Evolutionary conservation across 768 basidiomycete species (phyloP).

Genomic region (Suillus plorans): DNA sequence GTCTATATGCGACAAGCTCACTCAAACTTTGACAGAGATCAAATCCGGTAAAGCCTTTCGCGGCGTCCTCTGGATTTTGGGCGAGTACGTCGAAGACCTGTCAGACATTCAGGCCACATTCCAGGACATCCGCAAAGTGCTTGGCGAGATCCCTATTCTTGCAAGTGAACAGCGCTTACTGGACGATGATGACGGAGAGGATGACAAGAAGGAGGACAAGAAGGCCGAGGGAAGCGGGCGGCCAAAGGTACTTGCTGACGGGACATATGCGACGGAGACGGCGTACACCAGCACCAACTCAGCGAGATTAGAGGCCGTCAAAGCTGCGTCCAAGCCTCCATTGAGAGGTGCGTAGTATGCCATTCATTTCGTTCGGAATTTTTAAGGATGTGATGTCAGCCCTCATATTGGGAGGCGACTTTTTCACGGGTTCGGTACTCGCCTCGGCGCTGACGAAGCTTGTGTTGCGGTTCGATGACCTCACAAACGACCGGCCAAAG

Average conservation of each 20-base stretch:
- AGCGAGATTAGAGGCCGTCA: constrained; percentile 58
- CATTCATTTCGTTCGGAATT: neutral
- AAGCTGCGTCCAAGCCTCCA: constrained; percentile 88
- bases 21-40: constrained; percentile 71
- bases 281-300: constrained; percentile 69
- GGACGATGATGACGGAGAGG: constrained; percentile 66
- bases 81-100: constrained; percentile 26
- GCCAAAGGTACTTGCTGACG: constrained; percentile 88
- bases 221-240: constrained; percentile 44
- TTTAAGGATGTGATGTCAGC: no score
- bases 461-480: constrained; percentile 67
- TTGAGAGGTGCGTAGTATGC: constrained; percentile 58
- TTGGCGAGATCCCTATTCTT: neutral
- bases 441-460: constrained; percentile 89
- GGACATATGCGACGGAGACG: constrained; percentile 97
- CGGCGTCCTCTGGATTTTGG: constrained; percentile 97
- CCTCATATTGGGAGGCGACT: constrained; percentile 69
- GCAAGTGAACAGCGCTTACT: constrained; percentile 71
- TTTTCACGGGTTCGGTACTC: constrained; percentile 94
- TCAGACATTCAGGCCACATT: constrained; percentile 62
- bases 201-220: constrained; percentile 30
- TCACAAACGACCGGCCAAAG: constrained; percentile 49
- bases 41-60: constrained; percentile 97
- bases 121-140: neutral
- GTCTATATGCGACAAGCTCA: constrained; percentile 84